Evolutionary conservation across 192 early-diverging fungal genomes (phyloP), one percentile per base, ranked within the genome.

Genomic region (Backusella parvicylindrica): DNA sequence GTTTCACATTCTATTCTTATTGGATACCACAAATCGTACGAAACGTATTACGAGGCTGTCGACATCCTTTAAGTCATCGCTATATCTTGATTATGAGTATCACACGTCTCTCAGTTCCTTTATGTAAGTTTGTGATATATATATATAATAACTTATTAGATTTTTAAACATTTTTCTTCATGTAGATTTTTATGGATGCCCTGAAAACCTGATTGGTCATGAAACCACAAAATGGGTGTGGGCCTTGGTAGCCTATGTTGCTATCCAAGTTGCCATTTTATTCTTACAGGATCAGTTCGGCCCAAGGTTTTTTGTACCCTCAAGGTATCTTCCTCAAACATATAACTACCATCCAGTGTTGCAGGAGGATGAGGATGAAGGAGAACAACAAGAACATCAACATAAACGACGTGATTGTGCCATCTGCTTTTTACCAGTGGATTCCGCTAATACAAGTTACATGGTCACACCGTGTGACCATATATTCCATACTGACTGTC

Each of bases 381-480:
- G 68, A 23, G 65, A 72, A 2, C 56, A 35, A 3, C 47, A 43
- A 47, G 30, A 64, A 33, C 70, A 70, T 33, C 37, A 37, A 36
- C 76, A 82, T 63, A 53, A 71, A 23, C 71, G 71, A 16, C 86
- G 84, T 12, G 83, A 86, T 38, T 93, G 92, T 77, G 87, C 91
- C n/a, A 92, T 93, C 38, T 93, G 91, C 60, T 84, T 91, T 78
- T 71, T 83, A 26, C 79, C 83, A 1, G 83, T 91, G 32, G 84
- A 89, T 49, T 79, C 80, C 3, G 36, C 79, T 0, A 64, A 79
- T 21, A 68, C 83, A 31, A 73, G 74, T 13, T 92, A 95, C 60
- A 94, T 94, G 90, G 76, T 94, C 33, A 95, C 94, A 26, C 94
- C 94, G 0, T 95, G 92, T 79, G 84, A 86, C 26, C 94, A 95